Percentiles rank a stretch among this genome's conserved stretches.
Conservation (phyloP, 192 early-diverging fungal genomes). For the Haplosporangium gracile region DNA sequence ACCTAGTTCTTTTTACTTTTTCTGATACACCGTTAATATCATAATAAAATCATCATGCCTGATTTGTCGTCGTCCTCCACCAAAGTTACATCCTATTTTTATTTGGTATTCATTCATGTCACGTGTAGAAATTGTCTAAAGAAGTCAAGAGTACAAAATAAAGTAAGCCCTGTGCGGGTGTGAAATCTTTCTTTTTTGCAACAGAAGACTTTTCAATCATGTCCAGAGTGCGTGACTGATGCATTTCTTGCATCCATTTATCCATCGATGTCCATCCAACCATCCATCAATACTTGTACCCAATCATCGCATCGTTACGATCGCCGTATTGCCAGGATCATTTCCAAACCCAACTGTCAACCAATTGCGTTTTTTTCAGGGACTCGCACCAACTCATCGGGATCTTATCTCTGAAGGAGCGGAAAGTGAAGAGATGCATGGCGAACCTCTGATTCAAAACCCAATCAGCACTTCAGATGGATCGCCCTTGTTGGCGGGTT, state of each 20-base stretch:
- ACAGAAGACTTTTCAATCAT: slow-evolving; percentile 43
- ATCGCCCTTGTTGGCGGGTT: background rate
- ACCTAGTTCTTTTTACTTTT: background rate
- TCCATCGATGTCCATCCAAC: slow-evolving; percentile 24
- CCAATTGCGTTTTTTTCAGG: background rate
- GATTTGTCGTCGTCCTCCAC: no score
- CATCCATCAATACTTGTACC: background rate
- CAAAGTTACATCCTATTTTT: no score
- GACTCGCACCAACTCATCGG: background rate
- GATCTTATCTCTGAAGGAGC: background rate
- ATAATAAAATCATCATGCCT: no score
- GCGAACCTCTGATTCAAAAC: slow-evolving; percentile 3
- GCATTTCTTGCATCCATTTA: slow-evolving; percentile 14
- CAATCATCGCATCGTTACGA: background rate
- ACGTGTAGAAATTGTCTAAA: no score
- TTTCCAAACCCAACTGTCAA: background rate
- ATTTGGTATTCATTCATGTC: no score
- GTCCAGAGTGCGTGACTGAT: slow-evolving; percentile 42
- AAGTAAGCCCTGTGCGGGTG: background rate
- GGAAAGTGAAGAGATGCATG: background rate
- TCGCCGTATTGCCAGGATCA: background rate
- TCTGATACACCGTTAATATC: background rate
- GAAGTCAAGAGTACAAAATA: background rate
- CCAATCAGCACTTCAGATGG: background rate
- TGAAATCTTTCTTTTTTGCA: slow-evolving; percentile 33